Conservation (phyloP, 2,329 filamentous ascomycete genomes). For the Erysiphe pulchra region DNA sequence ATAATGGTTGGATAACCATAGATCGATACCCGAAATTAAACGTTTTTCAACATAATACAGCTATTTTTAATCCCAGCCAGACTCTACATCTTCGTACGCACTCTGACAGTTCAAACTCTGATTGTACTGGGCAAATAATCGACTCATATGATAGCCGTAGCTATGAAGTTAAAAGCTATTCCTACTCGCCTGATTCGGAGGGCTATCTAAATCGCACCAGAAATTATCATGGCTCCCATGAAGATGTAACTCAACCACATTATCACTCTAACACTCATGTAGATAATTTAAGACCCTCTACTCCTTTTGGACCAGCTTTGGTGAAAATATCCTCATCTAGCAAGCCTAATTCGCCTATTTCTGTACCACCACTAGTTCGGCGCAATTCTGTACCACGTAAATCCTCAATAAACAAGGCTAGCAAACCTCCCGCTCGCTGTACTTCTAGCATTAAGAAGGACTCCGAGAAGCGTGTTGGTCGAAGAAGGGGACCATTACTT, state of each 20-base stretch:
- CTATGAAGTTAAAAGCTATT: constrained; percentile 41
- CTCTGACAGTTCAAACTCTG: constrained; percentile 62
- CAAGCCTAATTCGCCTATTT: constrained; percentile 32
- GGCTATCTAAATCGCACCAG: constrained; percentile 52
- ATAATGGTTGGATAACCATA: constrained; percentile 68
- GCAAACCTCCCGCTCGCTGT: constrained; percentile 66
- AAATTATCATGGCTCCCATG: constrained; percentile 33
- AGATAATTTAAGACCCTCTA: constrained; percentile 38
- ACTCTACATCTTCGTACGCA: constrained; percentile 69
- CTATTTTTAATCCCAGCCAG: constrained; percentile 76
- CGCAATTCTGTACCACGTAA: constrained; percentile 49
- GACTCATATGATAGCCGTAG: constrained; percentile 31
- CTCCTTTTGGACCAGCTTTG: constrained; percentile 43
- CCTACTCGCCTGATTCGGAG: constrained; percentile 60
- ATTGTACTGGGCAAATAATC: constrained; percentile 32
- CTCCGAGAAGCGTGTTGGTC: constrained; percentile 77
- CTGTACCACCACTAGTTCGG: constrained; percentile 34
- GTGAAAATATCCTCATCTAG: constrained; percentile 30
- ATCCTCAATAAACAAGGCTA: constrained; percentile 35
- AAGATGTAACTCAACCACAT: constrained; percentile 21
- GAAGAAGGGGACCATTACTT: constrained; percentile 66
- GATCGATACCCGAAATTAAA: constrained; percentile 53
- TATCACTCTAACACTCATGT: constrained; percentile 15
- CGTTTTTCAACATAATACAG: constrained; percentile 29
- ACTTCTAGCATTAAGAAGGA: constrained; percentile 51